Evolutionary conservation across 2,329 filamentous ascomycete genomes (phyloP), one percentile per base, ranked within the genome.

Genomic region (Graphilbum sp.): DNA sequence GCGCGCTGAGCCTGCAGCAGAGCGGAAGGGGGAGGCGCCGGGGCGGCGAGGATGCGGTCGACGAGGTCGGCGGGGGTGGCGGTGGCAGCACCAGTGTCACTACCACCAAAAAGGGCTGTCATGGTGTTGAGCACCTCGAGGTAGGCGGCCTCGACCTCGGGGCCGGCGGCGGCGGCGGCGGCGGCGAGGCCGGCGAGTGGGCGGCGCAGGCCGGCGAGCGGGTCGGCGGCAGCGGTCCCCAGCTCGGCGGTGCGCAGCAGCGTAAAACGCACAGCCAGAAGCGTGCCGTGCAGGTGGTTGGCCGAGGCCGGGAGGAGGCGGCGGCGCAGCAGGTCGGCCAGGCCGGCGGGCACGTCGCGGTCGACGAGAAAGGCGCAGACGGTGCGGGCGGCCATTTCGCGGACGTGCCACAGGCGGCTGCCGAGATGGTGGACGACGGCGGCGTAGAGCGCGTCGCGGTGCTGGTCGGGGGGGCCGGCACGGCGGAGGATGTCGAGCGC

Each of bases 401-500:
- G 67, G 7, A 90, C 72, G 51, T 86, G 80, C 84, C 84, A 90
- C 16, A 84, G 70, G 1, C 68, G 68, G 44, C 77, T 85, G 11
- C 63, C 68, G 4, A 85, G 63, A 39, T 87, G 75, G 32, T 62
- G 63, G 7, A 67, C 55, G 8, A 88, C 72, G 34, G 70, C 63
- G 3, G 55, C 49, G 46, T 71, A 66, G 5, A 86, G 67, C 34
- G 69, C 62, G 2, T 62, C 57, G 2, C 67, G 61, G 41, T 71
- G 57, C 3, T 63, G 52, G 19, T 69, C 63, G 0, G 81, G 80
- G 1, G 82, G 74, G 0, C 74, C 72, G 11, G 78, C 77, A 37
- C 82, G 70, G 35, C 81, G 73, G 36, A 90, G 67, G 27, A 92
- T 80, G 47, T 88, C 81, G n/a, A 92, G 60, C 1, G 80, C 82